Base-by-base conservation (phyloP, 2,329 filamentous ascomycete species). In the Aspergillus sergii region DNA sequence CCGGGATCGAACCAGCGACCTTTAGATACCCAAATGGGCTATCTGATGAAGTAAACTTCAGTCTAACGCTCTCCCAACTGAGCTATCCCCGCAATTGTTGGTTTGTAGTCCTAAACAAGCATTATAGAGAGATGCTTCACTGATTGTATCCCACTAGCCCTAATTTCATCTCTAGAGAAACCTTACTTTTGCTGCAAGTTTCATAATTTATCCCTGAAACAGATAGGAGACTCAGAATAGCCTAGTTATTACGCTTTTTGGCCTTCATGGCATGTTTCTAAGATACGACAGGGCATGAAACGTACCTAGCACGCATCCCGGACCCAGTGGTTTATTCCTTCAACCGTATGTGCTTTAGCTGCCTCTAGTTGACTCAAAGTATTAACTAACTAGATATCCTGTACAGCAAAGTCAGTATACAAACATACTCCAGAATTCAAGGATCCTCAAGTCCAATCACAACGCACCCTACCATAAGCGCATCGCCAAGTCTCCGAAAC, bases 41-140 rank as follows among this genome's bases (percentile, higher is more conserved):
- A 26, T 39, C 8, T 39, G 51, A 39, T 55, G 51, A 55, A 55
- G 51, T 55, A 16, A 39, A 55, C 51, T 55, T 55, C 51, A 55
- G 51, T 55, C 51, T 10, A 8, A 39, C 51, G 51, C 51, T 30
- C 51, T 55, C 51, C 51, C 51, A 55, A 39, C 51, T 55, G 51
- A 30, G 51, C 51, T 28, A 55, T 55, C 51, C 19, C 32, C 51
- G 32, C 51, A 51, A 55, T 28, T 39, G 32, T 14, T 55, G 23
- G 2, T 4, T 21, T n/a, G 2, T 2, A 2, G 2, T 0, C 0
- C 5, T 10, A 26, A 28, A 12, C 19, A 6, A 12, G 10, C 9
- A 12, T 23, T 7, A 23, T 23, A 21, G 1, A 21, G 21, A 6
- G 5, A 23, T 1, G 1, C 0, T 0, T 1, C 12, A 14, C 36